Evolutionary conservation across 2,329 filamentous ascomycete genomes (phyloP).

Genomic region (Trichoderma sp.): DNA sequence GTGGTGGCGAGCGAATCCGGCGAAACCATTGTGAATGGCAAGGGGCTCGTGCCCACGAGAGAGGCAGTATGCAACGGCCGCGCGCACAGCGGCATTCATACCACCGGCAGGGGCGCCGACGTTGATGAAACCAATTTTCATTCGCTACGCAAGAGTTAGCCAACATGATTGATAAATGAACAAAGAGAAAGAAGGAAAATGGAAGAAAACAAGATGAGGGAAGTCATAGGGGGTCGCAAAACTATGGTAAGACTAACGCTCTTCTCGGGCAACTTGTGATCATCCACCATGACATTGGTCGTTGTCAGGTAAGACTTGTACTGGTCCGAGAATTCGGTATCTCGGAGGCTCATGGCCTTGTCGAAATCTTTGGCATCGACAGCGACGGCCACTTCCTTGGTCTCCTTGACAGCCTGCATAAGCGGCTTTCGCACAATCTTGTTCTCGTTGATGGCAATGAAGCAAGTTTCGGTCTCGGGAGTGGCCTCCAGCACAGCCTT

Average conservation of each 20-base stretch:
- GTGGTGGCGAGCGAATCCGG: slow-evolving; percentile 88
- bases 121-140: slow-evolving; percentile 94
- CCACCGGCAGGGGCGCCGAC: slow-evolving; percentile 95
- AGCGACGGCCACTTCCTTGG: slow-evolving; percentile 76
- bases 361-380: slow-evolving; percentile 86
- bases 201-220: background rate
- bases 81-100: slow-evolving; percentile 95
- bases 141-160: slow-evolving; percentile 54
- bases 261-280: slow-evolving; percentile 63
- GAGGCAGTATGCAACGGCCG: slow-evolving; percentile 88
- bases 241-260: slow-evolving; percentile 53
- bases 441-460: slow-evolving; percentile 97
- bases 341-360: slow-evolving; percentile 80
- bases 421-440: slow-evolving; percentile 90
- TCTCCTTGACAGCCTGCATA: slow-evolving; percentile 83
- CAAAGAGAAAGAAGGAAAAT: background rate
- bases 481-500: slow-evolving; percentile 86
- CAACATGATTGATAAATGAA: background rate
- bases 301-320: slow-evolving; percentile 89
- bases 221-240: background rate
- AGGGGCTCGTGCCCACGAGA: slow-evolving; percentile 89
- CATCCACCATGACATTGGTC: slow-evolving; percentile 73
- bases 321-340: slow-evolving; percentile 92
- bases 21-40: slow-evolving; percentile 95
- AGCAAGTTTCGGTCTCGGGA: slow-evolving; percentile 84